Percentiles rank a stretch among this genome's conserved stretches.
Conservation (phyloP, 1,284 basidiomycete species). For the Schizophyllum amplum region DNA sequence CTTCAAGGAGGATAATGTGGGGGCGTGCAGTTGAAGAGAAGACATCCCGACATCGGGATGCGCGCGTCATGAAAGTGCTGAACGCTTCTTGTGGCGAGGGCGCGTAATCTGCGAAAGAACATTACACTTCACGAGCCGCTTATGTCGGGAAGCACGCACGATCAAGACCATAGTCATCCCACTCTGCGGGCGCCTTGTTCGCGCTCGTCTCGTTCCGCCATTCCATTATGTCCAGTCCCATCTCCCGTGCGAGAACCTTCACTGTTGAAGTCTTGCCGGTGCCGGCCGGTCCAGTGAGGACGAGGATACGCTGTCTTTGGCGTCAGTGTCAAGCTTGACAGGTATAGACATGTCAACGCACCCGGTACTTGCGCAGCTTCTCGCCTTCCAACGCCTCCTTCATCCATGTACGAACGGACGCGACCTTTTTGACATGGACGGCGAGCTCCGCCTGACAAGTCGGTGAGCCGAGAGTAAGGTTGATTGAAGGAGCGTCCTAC, state of each 20-base stretch:
- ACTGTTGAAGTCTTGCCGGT: conserved; percentile 87
- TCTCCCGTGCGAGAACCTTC: conserved; percentile 64
- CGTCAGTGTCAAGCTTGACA: conserved; percentile 1
- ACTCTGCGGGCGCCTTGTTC: conserved; percentile 17
- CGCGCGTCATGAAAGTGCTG: conserved; percentile 69
- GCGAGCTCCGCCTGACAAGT: conserved; percentile 65
- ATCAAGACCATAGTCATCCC: not conserved
- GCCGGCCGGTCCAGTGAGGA: conserved; percentile 85
- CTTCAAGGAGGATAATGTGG: conserved; percentile 80
- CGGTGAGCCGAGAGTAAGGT: conserved; percentile 5
- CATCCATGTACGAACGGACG: conserved; percentile 82
- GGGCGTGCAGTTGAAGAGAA: conserved; percentile 26
- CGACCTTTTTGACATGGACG: conserved; percentile 83
- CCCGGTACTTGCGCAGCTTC: conserved; percentile 70
- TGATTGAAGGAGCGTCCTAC: conserved; percentile 27
- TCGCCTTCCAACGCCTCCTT: conserved; percentile 73
- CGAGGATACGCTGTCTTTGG: conserved; percentile 65
- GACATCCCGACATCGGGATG: conserved; percentile 56
- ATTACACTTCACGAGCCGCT: not conserved
- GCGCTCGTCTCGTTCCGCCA: conserved; percentile 65
- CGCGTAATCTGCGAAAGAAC: conserved; percentile 2
- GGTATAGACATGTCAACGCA: conserved; percentile 35
- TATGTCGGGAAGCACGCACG: not conserved
- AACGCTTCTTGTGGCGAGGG: conserved; percentile 67
- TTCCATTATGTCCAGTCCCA: conserved; percentile 79